Conservation (phyloP, 257 asterid species). For the Solanum peruvianum region DNA sequence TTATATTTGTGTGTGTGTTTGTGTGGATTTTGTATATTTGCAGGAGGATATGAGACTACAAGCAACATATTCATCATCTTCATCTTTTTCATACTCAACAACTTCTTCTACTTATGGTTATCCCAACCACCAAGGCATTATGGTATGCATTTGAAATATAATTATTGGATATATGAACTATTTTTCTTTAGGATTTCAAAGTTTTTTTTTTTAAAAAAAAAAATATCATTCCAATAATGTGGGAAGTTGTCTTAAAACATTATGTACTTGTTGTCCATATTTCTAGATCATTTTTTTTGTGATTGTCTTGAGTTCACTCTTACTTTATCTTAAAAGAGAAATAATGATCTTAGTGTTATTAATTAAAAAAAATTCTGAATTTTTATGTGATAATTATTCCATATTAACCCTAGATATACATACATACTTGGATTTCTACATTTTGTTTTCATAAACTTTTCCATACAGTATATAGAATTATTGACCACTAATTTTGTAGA, state of each 20-base stretch:
- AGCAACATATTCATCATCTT: constrained; percentile 40
- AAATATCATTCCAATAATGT: background rate
- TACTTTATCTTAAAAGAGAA: background rate
- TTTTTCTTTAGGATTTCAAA: background rate
- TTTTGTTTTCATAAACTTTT: background rate
- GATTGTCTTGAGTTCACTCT: background rate
- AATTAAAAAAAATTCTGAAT: background rate
- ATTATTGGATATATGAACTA: background rate
- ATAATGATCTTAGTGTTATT: background rate
- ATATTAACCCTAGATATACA: background rate
- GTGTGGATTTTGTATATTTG: background rate
- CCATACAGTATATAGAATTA: background rate
- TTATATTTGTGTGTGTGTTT: background rate
- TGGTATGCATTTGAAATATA: constrained; percentile 20
- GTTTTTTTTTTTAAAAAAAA: too few relatives aligned
- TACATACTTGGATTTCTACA: background rate
- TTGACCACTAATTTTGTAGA: background rate
- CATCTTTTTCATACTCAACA: constrained; percentile 34
- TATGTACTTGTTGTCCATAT: background rate
- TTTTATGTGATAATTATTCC: background rate
- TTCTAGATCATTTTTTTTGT: background rate
- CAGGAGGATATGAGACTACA: constrained; percentile 66
- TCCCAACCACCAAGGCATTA: constrained; percentile 34
- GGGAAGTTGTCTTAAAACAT: background rate
- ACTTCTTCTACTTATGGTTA: constrained; percentile 40